A percentile compares a stretch with the other conserved stretches of the same genome.
Conservation (phyloP, 148 eudicot genomes). For the Cornus kousa region DNA sequence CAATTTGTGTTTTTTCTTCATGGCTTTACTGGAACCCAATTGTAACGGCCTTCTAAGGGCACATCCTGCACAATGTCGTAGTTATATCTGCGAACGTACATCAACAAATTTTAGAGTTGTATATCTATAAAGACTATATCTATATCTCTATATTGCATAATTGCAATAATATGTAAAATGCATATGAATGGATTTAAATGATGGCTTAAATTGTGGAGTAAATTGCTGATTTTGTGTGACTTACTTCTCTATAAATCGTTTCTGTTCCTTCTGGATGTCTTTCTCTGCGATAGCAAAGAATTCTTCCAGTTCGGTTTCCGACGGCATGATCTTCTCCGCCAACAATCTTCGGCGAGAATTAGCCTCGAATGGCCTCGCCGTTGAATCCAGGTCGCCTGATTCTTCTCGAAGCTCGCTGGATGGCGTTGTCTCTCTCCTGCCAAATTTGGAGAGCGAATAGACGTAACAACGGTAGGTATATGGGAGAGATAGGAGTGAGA, state of each 20-base stretch:
- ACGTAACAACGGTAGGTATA: not conserved
- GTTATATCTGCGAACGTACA: conserved; percentile 61
- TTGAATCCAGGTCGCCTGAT: conserved; percentile 29
- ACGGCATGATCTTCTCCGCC: conserved; percentile 52
- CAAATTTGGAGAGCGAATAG: not conserved
- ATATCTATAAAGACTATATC: too few species aligned
- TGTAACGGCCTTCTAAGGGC: conserved; percentile 80
- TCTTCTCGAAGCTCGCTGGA: conserved; percentile 16
- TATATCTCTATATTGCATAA: too few species aligned
- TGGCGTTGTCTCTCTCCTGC: conserved; percentile 34
- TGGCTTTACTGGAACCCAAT: conserved; percentile 68
- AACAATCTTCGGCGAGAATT: conserved; percentile 18
- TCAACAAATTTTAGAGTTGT: not conserved
- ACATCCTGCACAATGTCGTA: conserved; percentile 68
- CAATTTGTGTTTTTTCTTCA: conserved; percentile 21
- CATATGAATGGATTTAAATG: not conserved
- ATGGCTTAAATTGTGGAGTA: not conserved
- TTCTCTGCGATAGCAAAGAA: conserved; percentile 78
- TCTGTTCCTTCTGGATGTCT: conserved; percentile 30
- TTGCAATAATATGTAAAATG: too few species aligned
- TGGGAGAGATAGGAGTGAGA: too few species aligned
- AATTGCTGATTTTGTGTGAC: not conserved
- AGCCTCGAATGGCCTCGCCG: conserved; percentile 18
- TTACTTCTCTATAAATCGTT: conserved; percentile 71
- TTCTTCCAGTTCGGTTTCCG: conserved; percentile 65